Base-by-base conservation (phyloP, 306 rosid species). In the Glycine latifolia region DNA sequence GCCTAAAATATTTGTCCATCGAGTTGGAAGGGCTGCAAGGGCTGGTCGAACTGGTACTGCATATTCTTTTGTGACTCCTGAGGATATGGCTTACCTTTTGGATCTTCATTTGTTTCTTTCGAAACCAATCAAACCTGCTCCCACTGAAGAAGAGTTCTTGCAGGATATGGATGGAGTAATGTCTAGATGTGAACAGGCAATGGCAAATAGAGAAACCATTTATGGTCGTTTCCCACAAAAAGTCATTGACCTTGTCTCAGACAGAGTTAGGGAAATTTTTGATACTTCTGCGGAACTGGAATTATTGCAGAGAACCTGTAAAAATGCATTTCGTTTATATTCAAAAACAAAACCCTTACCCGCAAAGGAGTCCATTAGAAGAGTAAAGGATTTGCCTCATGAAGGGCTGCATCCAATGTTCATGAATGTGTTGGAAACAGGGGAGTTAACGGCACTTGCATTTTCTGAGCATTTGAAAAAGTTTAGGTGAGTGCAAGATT, bases 11-110 rank as follows among this genome's bases (percentile, higher is more conserved):
- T 95, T 93, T 50, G 90, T 93, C 75, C 99, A 95, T 85, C 92
- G 97, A 54, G 99, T 95, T 48, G 98, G 99, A 71, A 91, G 98
- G 85, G 99, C 86, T 68, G 99, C 97, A 58, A 95, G 99, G 84
- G 97, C 97, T 10, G 99, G 97, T 82, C 89, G 97, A 10, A 93
- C 91, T 67, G 99, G 99, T 55, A 84, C 97, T 15, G 97, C 99
- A 0, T 95, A 88, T 88, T 95, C 99, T 77, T 91, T 95, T 73
- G 71, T 95, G 86, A 93, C 97, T 69, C 26, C 94, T 2, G 99
- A 95, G 87, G 99, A 95, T 79, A 81, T 93, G 88, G 89, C 99
- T 44, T 90, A 88, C 78, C 86, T 93, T 43, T 95, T 95, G 84
- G 99, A 95, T 86, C 99, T 95, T 84, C 97, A 93, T 84, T 84